Evolutionary conservation across 2,329 filamentous ascomycete species (phyloP), one percentile per base, ranked within the genome.

Genomic region (Curvularia eragrostidis): DNA sequence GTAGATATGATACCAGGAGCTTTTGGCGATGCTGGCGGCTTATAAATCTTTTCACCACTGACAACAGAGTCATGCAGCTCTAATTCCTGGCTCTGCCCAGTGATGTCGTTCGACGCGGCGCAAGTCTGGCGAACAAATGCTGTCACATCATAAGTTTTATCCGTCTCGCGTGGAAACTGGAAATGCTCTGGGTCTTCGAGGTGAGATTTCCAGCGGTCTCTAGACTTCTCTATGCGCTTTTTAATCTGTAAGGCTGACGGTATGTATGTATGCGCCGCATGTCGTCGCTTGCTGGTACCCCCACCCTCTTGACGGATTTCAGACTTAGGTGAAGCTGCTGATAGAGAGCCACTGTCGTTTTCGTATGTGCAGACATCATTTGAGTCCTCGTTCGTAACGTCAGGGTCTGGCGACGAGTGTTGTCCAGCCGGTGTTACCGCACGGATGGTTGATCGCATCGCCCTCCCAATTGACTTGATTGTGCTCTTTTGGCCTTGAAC

Each of bases 141-240:
- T 21, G 64, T 46, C 4, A 64, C 52, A 12, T 61, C 61, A 41
- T 61, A 67, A 5, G 62, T 63, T 26, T 67, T 58, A n/a, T 68
- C 61, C 4, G 64, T 67, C 28, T 75, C 70, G n/a, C 67, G 68
- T 6, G 70, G 67, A 32, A 71, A 67, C 10, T 67, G 64, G 2
- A 73, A 67, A 3, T 69, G 69, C 3, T 68, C 55, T 15, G 62
- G 61, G 44, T 76, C 73, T 10, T 79, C 73, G 3, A 82, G 65
- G 18, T 77, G 71, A 1, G 66, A 64, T 53, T 79, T 77, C 80
- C 80, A 82, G 21, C 79, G 70, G 32, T 74, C 74, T 43, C 77
- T 74, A 1, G 76, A 73, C 46, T 62, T 76, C 34, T 77, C 67
- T 26, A 79, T 64, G 9, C 79, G 72, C 19, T 66, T 64, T n/a